Evolutionary conservation across 2,329 filamentous ascomycete species (phyloP), one percentile per base, ranked within the genome.

Genomic region (Calonectria honghensis): DNA sequence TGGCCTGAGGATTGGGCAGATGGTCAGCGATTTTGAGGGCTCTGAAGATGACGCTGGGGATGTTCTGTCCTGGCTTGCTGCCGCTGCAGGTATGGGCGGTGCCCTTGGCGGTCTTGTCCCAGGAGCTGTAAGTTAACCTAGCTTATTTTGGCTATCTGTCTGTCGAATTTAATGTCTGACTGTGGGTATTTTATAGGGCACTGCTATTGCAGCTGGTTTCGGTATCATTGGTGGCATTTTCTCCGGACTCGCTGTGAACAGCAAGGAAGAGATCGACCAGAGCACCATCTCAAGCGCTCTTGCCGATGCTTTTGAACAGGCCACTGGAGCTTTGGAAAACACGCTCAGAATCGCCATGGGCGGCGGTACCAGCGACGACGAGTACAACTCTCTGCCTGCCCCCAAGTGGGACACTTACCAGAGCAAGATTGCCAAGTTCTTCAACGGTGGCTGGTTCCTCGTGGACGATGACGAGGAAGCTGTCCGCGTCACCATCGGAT

Each of bases 381-480:
- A 63, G 16, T 63, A 63, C 37, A 63, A 63, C 37, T 63, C 57
- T 20, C 57, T 63, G 14, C 57, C 57, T 20, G 57, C 57, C 1
- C 57, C 57, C 24, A 63, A 63, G n/a, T 63, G 57, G 57, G 57
- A 63, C 14, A 63, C 57, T 3, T 63, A 41, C 18, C 35, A 63
- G 13, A 63, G 57, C 57, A 63, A 63, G 24, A 63, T 63, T 24
- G 35, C 57, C 24, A 63, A 41, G n/a, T 63, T 63, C 57, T 63
- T 63, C 35, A 41, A 63, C 37, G 57, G 57, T 16, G 57, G 57
- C 7, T 63, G 57, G 57, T 63, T 63, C 16, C 35, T 63, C 37
- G 16, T 78, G 0, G 67, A 77, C 6, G 73, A 78, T 13, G 67
- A 73, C 0, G 18, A 61, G 0, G 65, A 70, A 20, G 51, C 70